phyloP scores from a whole-genome alignment of 192 early-diverging fungal species.

The Dimargaris xerosporica region DNA sequence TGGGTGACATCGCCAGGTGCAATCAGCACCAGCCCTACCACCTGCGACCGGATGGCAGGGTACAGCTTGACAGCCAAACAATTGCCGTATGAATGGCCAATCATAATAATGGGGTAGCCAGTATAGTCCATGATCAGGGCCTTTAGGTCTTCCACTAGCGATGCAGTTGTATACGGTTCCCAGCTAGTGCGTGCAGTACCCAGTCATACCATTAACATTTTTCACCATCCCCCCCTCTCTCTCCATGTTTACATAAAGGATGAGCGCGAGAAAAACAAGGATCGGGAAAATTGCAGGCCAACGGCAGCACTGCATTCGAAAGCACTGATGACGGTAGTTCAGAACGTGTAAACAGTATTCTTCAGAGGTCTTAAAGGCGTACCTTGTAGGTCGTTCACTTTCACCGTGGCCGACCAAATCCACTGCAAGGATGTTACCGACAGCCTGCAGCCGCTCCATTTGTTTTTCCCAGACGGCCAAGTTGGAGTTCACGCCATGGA shows the following conservation, averaged over 20 bases:
- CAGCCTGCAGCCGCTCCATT: background rate
- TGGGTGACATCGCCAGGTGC: conserved; percentile 8
- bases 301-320: no score
- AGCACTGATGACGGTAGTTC: no score
- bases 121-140: background rate
- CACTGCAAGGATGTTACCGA: background rate
- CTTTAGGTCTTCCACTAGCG: background rate
- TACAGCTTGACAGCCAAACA: conserved; percentile 4
- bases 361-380: no score
- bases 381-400: background rate
- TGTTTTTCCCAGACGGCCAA: background rate
- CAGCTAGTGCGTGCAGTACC: no score
- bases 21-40: conserved; percentile 5
- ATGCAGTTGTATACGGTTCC: conserved; percentile 6
- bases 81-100: conserved; percentile 8
- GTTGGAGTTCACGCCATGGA: conserved; percentile 2
- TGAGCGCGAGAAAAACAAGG: no score
- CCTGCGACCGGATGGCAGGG: background rate
- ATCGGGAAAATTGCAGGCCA: no score
- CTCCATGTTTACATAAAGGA: no score
- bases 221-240: background rate
- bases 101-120: background rate
- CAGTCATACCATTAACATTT: background rate
- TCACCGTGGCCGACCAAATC: conserved; percentile 10
- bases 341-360: no score